Percentiles rank a stretch among this genome's conserved stretches.
Evolutionary conservation across 2,329 filamentous ascomycete species (phyloP).

Genomic region (Teratosphaeria zuluensis): DNA sequence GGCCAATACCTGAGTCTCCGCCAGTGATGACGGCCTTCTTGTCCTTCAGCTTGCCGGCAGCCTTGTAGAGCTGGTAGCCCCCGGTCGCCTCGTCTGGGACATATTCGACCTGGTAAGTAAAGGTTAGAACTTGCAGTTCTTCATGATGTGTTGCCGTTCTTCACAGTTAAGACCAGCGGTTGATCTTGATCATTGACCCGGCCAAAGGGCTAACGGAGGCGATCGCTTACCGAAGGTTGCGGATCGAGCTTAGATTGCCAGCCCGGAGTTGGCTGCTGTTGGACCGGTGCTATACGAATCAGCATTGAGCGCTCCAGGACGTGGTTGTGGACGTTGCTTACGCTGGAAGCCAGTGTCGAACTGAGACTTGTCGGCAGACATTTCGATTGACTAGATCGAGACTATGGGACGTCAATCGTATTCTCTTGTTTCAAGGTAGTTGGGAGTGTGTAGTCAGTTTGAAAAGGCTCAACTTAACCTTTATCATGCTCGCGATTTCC

Average conservation of each 20-base stretch:
- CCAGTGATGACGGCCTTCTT: constrained; percentile 73
- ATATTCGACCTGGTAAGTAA: constrained; percentile 36
- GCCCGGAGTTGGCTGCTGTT: constrained; percentile 45
- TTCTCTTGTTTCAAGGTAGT: not conserved
- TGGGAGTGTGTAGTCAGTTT: not conserved
- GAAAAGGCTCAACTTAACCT: not conserved
- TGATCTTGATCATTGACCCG: not conserved
- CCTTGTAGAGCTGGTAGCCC: constrained; percentile 60
- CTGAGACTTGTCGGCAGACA: constrained; percentile 21
- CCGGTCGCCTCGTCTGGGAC: constrained; percentile 56
- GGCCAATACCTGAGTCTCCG: constrained; percentile 70
- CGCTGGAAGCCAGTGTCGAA: constrained; percentile 13
- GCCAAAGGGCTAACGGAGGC: not conserved
- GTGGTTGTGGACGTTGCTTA: not conserved
- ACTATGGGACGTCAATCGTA: not conserved
- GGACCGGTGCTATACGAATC: constrained; percentile 11
- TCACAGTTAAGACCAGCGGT: not conserved
- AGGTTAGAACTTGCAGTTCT: not conserved
- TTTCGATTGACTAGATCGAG: not conserved
- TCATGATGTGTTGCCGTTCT: not conserved
- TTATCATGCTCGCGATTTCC: not conserved
- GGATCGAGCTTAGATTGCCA: constrained; percentile 47
- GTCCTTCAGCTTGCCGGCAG: constrained; percentile 64
- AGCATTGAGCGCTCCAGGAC: not conserved
- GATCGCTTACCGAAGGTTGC: constrained; percentile 42